Evolutionary conservation across 306 rosid species (phyloP), one percentile per base, ranked within the genome.

Genomic region (Hippophae tibetana): DNA sequence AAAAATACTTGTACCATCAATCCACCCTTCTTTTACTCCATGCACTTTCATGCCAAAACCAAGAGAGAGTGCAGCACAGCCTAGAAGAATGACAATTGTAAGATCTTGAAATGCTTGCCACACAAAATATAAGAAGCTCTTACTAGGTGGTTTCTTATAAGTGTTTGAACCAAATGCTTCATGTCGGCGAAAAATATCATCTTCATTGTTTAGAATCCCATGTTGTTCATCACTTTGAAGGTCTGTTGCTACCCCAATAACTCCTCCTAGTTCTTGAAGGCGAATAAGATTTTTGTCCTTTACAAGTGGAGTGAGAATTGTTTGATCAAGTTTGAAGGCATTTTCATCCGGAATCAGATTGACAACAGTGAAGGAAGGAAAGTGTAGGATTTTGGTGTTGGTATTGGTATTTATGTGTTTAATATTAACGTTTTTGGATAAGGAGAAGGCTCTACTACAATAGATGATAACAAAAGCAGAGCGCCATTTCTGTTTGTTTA

Each of bases 21-120:
- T 61, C 82, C 82, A 73, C 0, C 82, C 82, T 47, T 77, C 78
- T 40, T 73, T 69, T 1, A 73, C 25, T 8, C 82, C 82, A 0
- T 72, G 44, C 49, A 67, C 72, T 10, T 54, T 69, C 7, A 77
- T 78, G 14, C 76, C 83, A 0, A 74, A 66, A 0, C 63, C 83
- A 7, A 78, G 83, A 31, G 80, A 79, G 0, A 79, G 69, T 0
- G 66, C 69, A 10, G 79, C 83, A 47, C 79, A 74, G 0, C n/a
- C 79, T 8, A 74, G 9, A 7, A 74, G 79, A 12, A 74, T 70
- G 6, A 78, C 7, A 47, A 78, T 74, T 7, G 77, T 74, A 27
- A 72, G 61, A 56, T 78, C 79, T 55, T 78, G 74, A 13, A 74
- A 67, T 8, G 77, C 74, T 64, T 78, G 72, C 49, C 52, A 43